Percentiles rank a stretch among this genome's conserved stretches.
phyloP scores from a whole-genome alignment of 2,329 filamentous ascomycete genomes.

The Phyllosticta capitalensis region DNA sequence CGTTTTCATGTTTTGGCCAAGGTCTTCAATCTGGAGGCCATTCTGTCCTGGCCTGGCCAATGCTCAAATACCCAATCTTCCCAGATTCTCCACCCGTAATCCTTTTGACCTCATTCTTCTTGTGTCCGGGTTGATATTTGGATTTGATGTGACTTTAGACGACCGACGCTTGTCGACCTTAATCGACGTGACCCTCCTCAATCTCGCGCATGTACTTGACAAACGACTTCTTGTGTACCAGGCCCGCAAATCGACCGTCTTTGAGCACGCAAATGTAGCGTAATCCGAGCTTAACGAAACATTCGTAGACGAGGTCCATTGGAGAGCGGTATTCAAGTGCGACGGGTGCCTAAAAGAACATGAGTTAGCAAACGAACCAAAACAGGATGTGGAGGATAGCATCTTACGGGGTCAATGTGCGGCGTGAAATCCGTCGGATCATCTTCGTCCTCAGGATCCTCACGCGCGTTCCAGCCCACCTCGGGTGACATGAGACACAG shows the following conservation, averaged over 20 bases:
- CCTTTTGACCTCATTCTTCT: too few relatives aligned
- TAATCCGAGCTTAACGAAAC: conserved; percentile 87
- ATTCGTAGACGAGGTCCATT: conserved; percentile 93
- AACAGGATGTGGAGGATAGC: background rate
- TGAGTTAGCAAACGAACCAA: conserved; percentile 11
- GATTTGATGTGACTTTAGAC: too few relatives aligned
- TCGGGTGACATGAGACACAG: conserved; percentile 74
- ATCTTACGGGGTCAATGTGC: conserved; percentile 74
- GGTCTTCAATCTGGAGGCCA: too few relatives aligned
- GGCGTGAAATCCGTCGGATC: conserved; percentile 79
- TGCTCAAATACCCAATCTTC: too few relatives aligned
- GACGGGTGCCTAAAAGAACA: conserved; percentile 56
- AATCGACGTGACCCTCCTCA: conserved; percentile 42
- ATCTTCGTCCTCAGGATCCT: conserved; percentile 39
- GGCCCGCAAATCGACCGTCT: conserved; percentile 76
- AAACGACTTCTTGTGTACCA: conserved; percentile 96
- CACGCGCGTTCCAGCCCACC: conserved; percentile 35
- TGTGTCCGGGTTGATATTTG: too few relatives aligned
- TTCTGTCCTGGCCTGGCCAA: too few relatives aligned
- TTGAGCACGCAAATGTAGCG: conserved; percentile 83
- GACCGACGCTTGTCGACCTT: background rate
- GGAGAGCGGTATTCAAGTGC: conserved; percentile 80
- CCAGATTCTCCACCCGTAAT: too few relatives aligned
- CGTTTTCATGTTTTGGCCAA: too few relatives aligned
- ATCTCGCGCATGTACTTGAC: conserved; percentile 86